These are phyloP conservation scores for Laetiporus sulphureus DNA, from an alignment of 1,284 basidiomycete species.

Conservation along the genomic window DNA sequence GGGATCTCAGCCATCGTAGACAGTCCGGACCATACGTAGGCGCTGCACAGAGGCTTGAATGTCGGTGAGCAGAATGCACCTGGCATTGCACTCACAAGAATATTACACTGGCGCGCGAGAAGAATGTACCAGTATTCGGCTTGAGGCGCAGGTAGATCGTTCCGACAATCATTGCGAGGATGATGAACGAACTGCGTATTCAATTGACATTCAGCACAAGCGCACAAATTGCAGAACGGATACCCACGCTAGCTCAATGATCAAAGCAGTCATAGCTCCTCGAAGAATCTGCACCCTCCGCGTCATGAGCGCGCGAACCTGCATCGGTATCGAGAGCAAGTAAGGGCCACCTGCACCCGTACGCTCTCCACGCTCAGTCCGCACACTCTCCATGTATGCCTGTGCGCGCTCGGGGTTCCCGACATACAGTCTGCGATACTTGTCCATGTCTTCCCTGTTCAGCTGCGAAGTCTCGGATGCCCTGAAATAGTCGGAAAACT, in stretches of 20 bases:
- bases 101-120: constrained; percentile 71
- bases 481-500: constrained; percentile 39
- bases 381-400: constrained; percentile 40
- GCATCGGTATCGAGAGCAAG: constrained; percentile 31
- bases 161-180: constrained; percentile 66
- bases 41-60: too few relatives aligned
- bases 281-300: constrained; percentile 55
- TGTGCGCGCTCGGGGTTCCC: constrained; percentile 14
- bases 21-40: constrained; percentile 45
- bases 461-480: constrained; percentile 26
- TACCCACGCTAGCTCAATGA: constrained; percentile 18
- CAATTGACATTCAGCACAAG: not conserved
- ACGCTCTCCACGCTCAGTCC: constrained; percentile 36
- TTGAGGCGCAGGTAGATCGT: constrained; percentile 65
- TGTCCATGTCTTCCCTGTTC: constrained; percentile 37
- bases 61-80: too few relatives aligned
- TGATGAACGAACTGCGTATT: constrained; percentile 33
- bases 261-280: constrained; percentile 39
- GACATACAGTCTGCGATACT: constrained; percentile 24
- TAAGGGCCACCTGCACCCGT: constrained; percentile 14
- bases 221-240: not conserved
- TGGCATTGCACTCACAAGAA: constrained; percentile 62
- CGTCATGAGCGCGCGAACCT: constrained; percentile 52
- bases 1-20: constrained; percentile 64
- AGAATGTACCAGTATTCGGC: constrained; percentile 58